Evolutionary conservation across 2,329 filamentous ascomycete species (phyloP), one percentile per base, ranked within the genome.

Genomic region (Mycocentrospora acerina): DNA sequence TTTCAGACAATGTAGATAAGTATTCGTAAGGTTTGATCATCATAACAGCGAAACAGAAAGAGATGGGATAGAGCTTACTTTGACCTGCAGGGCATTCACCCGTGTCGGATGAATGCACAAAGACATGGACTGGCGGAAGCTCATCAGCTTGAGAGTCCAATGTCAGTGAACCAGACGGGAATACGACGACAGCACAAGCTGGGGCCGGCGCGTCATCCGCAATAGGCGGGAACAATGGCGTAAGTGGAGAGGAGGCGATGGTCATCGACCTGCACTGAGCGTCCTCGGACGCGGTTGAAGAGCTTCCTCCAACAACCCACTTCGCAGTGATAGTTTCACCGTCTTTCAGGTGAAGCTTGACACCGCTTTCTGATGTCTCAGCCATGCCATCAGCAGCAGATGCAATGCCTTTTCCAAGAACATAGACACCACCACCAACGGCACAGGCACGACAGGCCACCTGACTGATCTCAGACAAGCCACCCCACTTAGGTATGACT

Each of bases 1-100:
- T 73, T 86, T 95, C 91, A 90, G 91, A 87, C 90, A 97, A 97
- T 96, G 91, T 97, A 96, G 91, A 96, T 97, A 97, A 97, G 90
- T 90, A 88, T 93, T 94, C 79, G 71, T 77, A 76, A 71, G 69
- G 72, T 79, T 37, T 71, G 70, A 77, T 95, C 90, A 97, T 96
- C 91, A 90, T 86, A 64, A 76, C 78, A 76, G 40, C 44, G 43
- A 24, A 17, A 29, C 26, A 26, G 37, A 27, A 44, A 44, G 44
- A 44, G 42, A 28, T 46, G 28, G 39, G 16, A 31, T 12, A 15
- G 40, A 32, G 87, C 91, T 89, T 80, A 98, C 91, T 83, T 82
- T 97, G 90, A 71, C 85, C 83, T 48, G 69, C 51, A 17, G 91
- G 90, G 67, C 93, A 97, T 74, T 97, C 91, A 46, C 90, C 90